Evolutionary conservation across 306 rosid species (phyloP), one percentile per base, ranked within the genome.

Genomic region (Fragaria ananassa): DNA sequence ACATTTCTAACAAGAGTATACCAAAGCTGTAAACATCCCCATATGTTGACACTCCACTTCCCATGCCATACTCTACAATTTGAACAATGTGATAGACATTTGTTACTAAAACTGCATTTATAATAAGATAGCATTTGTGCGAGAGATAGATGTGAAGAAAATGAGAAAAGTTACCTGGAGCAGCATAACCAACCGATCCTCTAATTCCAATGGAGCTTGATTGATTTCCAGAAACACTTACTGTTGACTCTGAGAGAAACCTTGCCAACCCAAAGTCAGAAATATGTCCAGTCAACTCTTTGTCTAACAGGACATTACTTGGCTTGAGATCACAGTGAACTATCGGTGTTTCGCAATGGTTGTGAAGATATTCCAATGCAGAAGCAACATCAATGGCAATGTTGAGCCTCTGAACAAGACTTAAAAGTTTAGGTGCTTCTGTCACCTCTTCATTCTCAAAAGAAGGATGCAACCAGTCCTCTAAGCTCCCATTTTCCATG

Each of bases 321-420:
- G 67, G 41, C 41, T 62, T 62, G n/a, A 62, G 41, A 62, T 62
- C 42, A 62, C 67, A 62, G 12, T 62, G 67, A 29, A 62, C 67
- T 1, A 62, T 62, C 0, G 41, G 67, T 14, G 67, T 31, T 31
- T 31, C 67, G 14, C 67, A 62, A 0, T 62, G 39, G 0, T 6
- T 13, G 67, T 62, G 67, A 62, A 62, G 42, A 62, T 62, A 29
- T 14, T 62, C 42, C 42, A 62, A 1, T 62, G 67, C 67, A 62
- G 1, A 0, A 12, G 21, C 67, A 29, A 62, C 41, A 62, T 62
- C 42, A 7, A 62, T 29, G 41, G 67, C 21, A 13, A 62, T 62
- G 5, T 62, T 11, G 5, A 62, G 10, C 67, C 21, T 29, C 0
- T 62, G 42, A 29, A 12, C 42, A 29, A 62, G 42, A 14, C 7